Evolutionary conservation across 148 eudicot genomes (phyloP).

Genomic region (Bassia scoparia): DNA sequence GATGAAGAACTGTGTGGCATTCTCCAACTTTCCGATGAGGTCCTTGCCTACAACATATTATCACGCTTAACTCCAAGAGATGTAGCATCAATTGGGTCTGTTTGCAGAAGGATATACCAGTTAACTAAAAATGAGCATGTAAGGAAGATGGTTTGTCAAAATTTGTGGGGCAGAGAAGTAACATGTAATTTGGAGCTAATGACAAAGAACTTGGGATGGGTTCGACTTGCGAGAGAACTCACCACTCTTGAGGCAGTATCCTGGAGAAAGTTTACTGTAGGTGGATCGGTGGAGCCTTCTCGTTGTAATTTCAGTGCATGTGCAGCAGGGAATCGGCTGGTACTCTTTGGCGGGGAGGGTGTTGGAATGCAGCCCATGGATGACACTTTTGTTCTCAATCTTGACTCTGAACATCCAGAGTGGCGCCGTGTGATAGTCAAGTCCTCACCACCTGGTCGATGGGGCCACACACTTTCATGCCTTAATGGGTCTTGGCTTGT

Average conservation of each 20-base stretch:
- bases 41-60: slow-evolving; percentile 70
- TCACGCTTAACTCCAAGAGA: slow-evolving; percentile 84
- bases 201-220: slow-evolving; percentile 80
- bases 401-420: slow-evolving; percentile 61
- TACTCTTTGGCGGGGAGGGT: slow-evolving; percentile 88
- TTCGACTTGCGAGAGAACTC: slow-evolving; percentile 77
- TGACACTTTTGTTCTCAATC: slow-evolving; percentile 80
- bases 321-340: slow-evolving; percentile 82
- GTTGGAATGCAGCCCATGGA: slow-evolving; percentile 86
- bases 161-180: slow-evolving; percentile 82
- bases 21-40: slow-evolving; percentile 83
- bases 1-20: slow-evolving; percentile 51
- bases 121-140: slow-evolving; percentile 77
- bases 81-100: slow-evolving; percentile 79
- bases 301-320: slow-evolving; percentile 87
- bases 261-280: slow-evolving; percentile 75
- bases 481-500: slow-evolving; percentile 66
- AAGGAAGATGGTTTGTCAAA: slow-evolving; percentile 86
- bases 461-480: slow-evolving; percentile 87
- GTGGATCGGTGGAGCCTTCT: slow-evolving; percentile 80
- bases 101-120: slow-evolving; percentile 55
- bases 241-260: slow-evolving; percentile 82
- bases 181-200: slow-evolving; percentile 61
- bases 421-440: slow-evolving; percentile 64
- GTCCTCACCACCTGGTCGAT: slow-evolving; percentile 80